A percentile compares a stretch with the other conserved stretches of the same genome.
Conservation (phyloP, 352 stramenopile species). For the Globisporangium paroecandrum region DNA sequence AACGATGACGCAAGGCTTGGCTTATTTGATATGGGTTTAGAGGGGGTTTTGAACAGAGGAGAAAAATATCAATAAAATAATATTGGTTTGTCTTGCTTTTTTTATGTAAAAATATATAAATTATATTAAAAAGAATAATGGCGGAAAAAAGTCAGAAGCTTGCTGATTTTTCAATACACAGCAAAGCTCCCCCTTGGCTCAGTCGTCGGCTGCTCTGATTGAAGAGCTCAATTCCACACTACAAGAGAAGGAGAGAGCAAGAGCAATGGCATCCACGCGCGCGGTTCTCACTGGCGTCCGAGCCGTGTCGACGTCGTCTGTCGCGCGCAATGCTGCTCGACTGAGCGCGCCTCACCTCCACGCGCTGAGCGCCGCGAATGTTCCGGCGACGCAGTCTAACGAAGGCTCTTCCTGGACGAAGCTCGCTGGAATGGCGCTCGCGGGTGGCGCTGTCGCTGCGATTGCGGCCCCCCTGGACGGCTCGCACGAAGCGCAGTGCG, state of each 20-base stretch:
- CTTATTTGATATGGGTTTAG: too few species aligned
- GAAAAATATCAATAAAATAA: too few species aligned
- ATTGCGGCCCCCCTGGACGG: not conserved
- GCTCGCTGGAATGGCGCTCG: slow-evolving; percentile 14
- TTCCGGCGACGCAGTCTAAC: not conserved
- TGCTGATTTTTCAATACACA: too few species aligned
- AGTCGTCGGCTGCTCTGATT: not conserved
- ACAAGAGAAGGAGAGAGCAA: not conserved
- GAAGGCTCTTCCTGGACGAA: slow-evolving; percentile 1
- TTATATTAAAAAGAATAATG: too few species aligned
- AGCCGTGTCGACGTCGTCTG: slow-evolving; percentile 1
- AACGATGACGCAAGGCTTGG: too few species aligned
- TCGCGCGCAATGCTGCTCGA: not conserved
- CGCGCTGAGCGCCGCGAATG: not conserved
- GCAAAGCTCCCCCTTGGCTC: not conserved
- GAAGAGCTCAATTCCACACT: slow-evolving; percentile 6
- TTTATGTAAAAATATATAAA: too few species aligned
- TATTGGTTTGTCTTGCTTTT: too few species aligned
- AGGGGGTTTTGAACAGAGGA: too few species aligned
- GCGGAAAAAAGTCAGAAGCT: slow-evolving; percentile 6
- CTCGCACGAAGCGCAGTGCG: slow-evolving; percentile 2
- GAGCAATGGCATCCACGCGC: not conserved
- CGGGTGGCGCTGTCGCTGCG: slow-evolving; percentile 3
- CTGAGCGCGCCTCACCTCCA: not conserved
- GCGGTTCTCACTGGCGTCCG: not conserved